Base-by-base conservation (phyloP, 2,329 filamentous ascomycete genomes). In the Phyllachora maydis region DNA sequence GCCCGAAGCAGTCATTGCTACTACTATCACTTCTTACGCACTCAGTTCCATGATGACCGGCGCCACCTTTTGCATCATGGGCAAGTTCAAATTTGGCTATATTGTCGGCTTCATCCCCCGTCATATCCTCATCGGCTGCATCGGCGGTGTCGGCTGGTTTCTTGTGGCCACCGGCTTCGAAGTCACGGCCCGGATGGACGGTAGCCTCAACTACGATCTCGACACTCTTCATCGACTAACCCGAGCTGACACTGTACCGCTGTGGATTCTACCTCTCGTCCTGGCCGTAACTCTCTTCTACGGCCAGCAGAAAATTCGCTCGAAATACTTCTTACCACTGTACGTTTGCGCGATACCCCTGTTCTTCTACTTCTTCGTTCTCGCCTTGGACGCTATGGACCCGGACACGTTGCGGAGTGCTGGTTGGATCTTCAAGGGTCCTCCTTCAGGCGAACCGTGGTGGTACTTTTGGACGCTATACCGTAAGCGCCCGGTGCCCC, bases 381-480 rank as follows among this genome's bases (percentile, higher is more conserved):
- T 70, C 14, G 64, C 63, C 2, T 54, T 85, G 6, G 65, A 81
- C 22, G 56, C 59, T 11, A 52, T 91, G 23, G 56, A 75, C 19
- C 57, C 81, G 29, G 58, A 65, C 18, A 55, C 56, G 8, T 50
- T 95, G 21, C 71, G 82, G 25, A 47, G 64, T 7, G 53, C 59
- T 23, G 88, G 88, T 11, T 98, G 88, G 88, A 75, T 95, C 8
- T 98, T 98, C 37, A 65, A 79, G 36, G 75, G 75, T 0, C 85
- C 88, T 1, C 73, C 75, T 21, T 72, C 73, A 7, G 76, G 67
- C 8, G 79, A 91, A 36, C 82, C 88, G 0, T 98, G 90, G 68
- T 98, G 88, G 65, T 82, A 88, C 42, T 98, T 98, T 39, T 98
- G 92, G 50, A 90, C 81, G 1, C 63, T 95, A 22, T 98, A 92